Evolutionary conservation across 2,329 filamentous ascomycete genomes (phyloP).

Genomic region (Coccinonectria pachysandricola): DNA sequence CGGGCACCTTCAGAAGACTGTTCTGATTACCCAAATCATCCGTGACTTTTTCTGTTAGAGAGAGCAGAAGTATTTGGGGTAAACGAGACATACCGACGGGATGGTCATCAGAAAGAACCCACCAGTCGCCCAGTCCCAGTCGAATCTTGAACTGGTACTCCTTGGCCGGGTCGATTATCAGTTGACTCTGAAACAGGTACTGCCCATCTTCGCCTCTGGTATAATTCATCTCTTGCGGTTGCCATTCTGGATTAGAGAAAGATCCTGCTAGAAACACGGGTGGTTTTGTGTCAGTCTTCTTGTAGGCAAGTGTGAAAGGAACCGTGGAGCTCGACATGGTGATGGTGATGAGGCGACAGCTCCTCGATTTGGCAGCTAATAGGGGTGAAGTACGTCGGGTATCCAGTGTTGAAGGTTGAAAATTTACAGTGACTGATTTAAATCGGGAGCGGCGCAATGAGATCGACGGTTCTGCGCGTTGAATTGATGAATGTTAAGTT

Average conservation of each 20-base stretch:
- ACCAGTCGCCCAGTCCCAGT: slow-evolving; percentile 56
- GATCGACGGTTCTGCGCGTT: too few species aligned
- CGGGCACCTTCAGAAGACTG: slow-evolving; percentile 29
- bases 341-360: too few species aligned
- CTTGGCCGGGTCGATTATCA: slow-evolving; percentile 44
- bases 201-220: slow-evolving; percentile 40
- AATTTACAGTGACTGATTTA: too few species aligned
- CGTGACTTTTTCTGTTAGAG: slow-evolving; percentile 25
- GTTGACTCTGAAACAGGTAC: slow-evolving; percentile 45
- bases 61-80: not conserved
- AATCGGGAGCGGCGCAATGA: too few species aligned
- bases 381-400: too few species aligned
- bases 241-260: slow-evolving; percentile 58
- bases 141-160: slow-evolving; percentile 69
- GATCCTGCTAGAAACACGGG: slow-evolving; percentile 63
- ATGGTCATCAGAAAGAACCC: slow-evolving; percentile 54
- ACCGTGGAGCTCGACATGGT: slow-evolving; percentile 19
- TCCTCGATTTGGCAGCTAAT: too few species aligned
- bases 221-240: slow-evolving; percentile 53
- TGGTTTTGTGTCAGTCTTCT: slow-evolving; percentile 47
- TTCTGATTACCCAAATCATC: slow-evolving; percentile 39
- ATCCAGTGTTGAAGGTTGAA: too few species aligned
- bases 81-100: slow-evolving; percentile 41
- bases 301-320: slow-evolving; percentile 50
- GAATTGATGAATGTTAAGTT: too few species aligned